Evolutionary conservation across 805 yeast species (phyloP).

Genomic region (Phaffomyces thermotolerans): DNA sequence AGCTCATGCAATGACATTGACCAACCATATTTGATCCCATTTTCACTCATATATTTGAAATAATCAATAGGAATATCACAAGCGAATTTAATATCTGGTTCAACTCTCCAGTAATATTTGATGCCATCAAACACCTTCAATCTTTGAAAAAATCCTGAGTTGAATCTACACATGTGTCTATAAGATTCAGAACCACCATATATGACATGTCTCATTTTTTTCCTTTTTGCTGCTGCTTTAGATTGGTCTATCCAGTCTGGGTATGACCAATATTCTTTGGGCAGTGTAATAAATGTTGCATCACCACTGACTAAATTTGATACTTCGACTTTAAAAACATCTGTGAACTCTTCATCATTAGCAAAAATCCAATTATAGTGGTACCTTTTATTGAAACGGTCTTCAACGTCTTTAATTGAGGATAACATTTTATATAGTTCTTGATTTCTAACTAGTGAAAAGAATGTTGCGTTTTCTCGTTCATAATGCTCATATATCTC

Average conservation of each 20-base stretch:
- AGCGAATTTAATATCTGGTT: slow-evolving; percentile 72
- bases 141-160: slow-evolving; percentile 83
- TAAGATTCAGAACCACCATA: slow-evolving; percentile 63
- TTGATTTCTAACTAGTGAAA: slow-evolving; percentile 61
- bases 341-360: slow-evolving; percentile 79
- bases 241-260: slow-evolving; percentile 77
- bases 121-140: slow-evolving; percentile 69
- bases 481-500: not conserved
- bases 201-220: slow-evolving; percentile 79
- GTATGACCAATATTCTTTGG: slow-evolving; percentile 78
- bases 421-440: slow-evolving; percentile 52
- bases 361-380: slow-evolving; percentile 94
- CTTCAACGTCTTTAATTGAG: slow-evolving; percentile 57
- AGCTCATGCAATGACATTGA: slow-evolving; percentile 77
- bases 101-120: slow-evolving; percentile 93
- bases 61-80: slow-evolving; percentile 81
- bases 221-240: slow-evolving; percentile 63
- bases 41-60: slow-evolving; percentile 76
- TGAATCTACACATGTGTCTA: slow-evolving; percentile 90
- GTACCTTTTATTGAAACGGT: slow-evolving; percentile 65
- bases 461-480: slow-evolving; percentile 55
- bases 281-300: slow-evolving; percentile 71
- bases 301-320: slow-evolving; percentile 64
- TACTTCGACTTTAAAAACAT: slow-evolving; percentile 72
- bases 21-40: slow-evolving; percentile 66